Base-by-base conservation (phyloP, 306 rosid genomes). In the Inga oerstediana region DNA sequence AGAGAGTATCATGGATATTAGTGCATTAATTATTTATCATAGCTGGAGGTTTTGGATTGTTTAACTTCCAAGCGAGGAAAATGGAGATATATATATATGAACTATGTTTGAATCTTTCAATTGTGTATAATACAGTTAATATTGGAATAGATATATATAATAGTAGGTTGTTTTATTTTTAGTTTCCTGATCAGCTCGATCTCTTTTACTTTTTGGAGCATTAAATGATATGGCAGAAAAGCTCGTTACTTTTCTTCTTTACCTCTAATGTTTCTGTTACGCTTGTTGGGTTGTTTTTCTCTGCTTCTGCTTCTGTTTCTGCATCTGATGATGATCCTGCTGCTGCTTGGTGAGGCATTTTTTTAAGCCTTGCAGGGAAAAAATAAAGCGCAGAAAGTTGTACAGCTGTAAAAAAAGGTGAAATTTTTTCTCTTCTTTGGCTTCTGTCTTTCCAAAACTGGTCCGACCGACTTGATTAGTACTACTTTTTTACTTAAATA, bases 281-380 rank as follows among this genome's bases (percentile, higher is more conserved):
- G 82, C 74, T 74, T 86, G 85, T 81, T 85, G 87, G 89, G 88
- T 77, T 76, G 83, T 49, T 49, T 49, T 14, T 62, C 83, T 74
- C 89, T 81, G 88, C 84, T 35, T 22, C 77, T 56, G 74, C 83
- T 86, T 74, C 91, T 85, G 86, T 74, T 24, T 62, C 68, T 27
- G 30, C 30, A 27, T 27, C 30, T 61, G 12, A 3, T 61, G 65
- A 59, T 49, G 54, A 49, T n/a, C 32, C 84, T 34, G 41, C 77
- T 22, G 14, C 84, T 35, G n/a, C 77, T 85, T 82, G 86, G 86
- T 90, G 83, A 88, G 91, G 90, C 91, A 87, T 88, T 88, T n/a
- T 84, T 81, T 16, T 49, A 3, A 86, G 88, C 94, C 90, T 88
- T 91, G 91, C 97, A 90, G 92, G 75, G 13, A 62, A 62, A 82